Conservation (phyloP, 2,329 filamentous ascomycete genomes). For the Dothiorella sarmentorum region DNA sequence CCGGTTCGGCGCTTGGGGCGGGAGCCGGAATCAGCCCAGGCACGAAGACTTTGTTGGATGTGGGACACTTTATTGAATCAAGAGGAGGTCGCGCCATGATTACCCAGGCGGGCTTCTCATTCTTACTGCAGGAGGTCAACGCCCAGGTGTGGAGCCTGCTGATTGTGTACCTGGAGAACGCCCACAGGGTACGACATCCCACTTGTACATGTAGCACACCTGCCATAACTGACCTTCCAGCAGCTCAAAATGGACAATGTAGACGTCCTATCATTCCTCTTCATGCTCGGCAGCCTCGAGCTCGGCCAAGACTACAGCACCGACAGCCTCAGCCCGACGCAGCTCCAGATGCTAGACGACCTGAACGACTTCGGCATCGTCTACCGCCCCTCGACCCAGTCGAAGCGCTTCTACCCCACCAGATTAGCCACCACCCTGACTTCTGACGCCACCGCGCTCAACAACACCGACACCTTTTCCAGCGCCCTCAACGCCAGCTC, state of each 20-base stretch:
- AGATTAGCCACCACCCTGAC: constrained; percentile 92
- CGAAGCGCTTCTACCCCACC: constrained; percentile 74
- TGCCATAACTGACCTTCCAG: background rate
- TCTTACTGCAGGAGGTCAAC: constrained; percentile 90
- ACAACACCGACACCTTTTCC: constrained; percentile 65
- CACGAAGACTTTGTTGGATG: constrained; percentile 79
- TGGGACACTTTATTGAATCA: constrained; percentile 74
- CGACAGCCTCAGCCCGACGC: constrained; percentile 73
- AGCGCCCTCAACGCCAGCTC: constrained; percentile 55
- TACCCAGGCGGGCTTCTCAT: constrained; percentile 90
- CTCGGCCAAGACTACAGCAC: constrained; percentile 90
- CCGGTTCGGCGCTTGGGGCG: constrained; percentile 33
- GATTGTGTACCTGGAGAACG: constrained; percentile 86
- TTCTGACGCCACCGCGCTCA: constrained; percentile 67
- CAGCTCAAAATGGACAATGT: constrained; percentile 75
- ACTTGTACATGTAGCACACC: background rate
- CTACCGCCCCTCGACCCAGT: constrained; percentile 53
- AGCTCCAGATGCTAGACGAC: constrained; percentile 84
- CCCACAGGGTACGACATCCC: constrained; percentile 30
- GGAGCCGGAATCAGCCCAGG: constrained; percentile 46
- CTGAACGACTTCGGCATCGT: constrained; percentile 91
- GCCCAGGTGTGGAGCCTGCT: constrained; percentile 96
- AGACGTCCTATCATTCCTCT: constrained; percentile 93
- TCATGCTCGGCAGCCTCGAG: constrained; percentile 89
- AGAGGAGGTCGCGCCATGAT: constrained; percentile 62